These are phyloP conservation scores for Irpex rosettiformis DNA, from an alignment of 1,284 basidiomycete species.

Conservation along the genomic window DNA sequence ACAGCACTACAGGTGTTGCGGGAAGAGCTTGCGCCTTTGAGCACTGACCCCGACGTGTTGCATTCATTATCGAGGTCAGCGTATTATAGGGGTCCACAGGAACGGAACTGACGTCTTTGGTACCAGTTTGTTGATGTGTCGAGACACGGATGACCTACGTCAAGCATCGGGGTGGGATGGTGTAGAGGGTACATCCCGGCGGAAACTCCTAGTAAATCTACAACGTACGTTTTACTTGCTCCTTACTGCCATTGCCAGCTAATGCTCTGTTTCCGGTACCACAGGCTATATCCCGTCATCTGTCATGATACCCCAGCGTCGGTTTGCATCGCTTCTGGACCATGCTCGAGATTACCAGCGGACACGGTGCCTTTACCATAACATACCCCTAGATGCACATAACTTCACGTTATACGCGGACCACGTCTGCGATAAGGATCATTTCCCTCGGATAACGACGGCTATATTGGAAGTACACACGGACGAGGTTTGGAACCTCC, in stretches of 20 bases:
- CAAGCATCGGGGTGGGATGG: conserved; percentile 89
- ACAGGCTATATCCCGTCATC: conserved; percentile 85
- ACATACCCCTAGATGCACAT: conserved; percentile 52
- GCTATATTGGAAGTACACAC: conserved; percentile 82
- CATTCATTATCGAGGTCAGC: conserved; percentile 81
- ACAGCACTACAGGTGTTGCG: conserved; percentile 84
- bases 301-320: conserved; percentile 89
- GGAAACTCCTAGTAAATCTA: conserved; percentile 71
- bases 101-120: conserved; percentile 1
- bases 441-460: conserved; percentile 85
- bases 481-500: conserved; percentile 94
- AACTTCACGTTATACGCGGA: conserved; percentile 84
- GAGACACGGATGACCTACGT: conserved; percentile 80
- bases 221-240: conserved; percentile 59
- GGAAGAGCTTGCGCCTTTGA: conserved; percentile 80
- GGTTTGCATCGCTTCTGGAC: conserved; percentile 81
- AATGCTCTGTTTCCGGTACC: conserved; percentile 6
- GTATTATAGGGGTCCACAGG: background rate
- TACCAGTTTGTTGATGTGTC: conserved; percentile 84
- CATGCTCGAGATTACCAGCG: conserved; percentile 85
- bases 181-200: conserved; percentile 74
- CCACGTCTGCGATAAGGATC: conserved; percentile 75
- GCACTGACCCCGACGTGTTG: conserved; percentile 73
- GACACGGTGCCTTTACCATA: conserved; percentile 79
- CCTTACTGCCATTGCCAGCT: background rate